phyloP scores from a whole-genome alignment of 2,329 filamentous ascomycete genomes.

The Aspergillus aculeatus region DNA sequence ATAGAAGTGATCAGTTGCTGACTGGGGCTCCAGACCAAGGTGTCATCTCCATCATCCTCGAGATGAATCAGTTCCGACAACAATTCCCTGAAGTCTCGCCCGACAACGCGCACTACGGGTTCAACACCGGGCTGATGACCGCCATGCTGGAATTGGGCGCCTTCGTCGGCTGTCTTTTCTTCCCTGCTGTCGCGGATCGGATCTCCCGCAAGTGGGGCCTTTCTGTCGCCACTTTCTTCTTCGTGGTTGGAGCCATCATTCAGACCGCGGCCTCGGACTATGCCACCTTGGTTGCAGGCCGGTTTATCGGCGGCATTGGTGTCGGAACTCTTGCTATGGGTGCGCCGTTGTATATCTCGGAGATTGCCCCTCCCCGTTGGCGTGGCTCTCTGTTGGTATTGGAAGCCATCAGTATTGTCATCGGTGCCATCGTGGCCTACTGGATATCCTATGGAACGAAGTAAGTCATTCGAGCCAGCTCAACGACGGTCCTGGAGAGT shows the following conservation, averaged over 20 bases:
- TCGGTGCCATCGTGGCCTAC: slow-evolving; percentile 27
- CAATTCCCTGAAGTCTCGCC: slow-evolving; percentile 42
- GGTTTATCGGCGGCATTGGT: slow-evolving; percentile 40
- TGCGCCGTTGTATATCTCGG: slow-evolving; percentile 52
- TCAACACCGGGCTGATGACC: slow-evolving; percentile 36
- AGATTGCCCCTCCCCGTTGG: slow-evolving; percentile 38
- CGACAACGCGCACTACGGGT: slow-evolving; percentile 30
- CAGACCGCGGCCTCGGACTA: slow-evolving; percentile 29
- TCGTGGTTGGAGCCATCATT: slow-evolving; percentile 47
- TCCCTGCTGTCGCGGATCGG: slow-evolving; percentile 38
- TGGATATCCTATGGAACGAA: slow-evolving; percentile 51
- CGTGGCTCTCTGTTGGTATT: slow-evolving; percentile 24
- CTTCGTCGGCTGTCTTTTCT: slow-evolving; percentile 39
- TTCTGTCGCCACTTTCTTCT: slow-evolving; percentile 32
- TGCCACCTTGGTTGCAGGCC: slow-evolving; percentile 32
- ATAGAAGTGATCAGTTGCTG: too few species aligned
- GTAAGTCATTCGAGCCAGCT: slow-evolving; percentile 3
- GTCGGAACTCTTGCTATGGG: slow-evolving; percentile 41
- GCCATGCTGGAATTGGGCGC: slow-evolving; percentile 46
- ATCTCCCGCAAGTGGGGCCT: slow-evolving; percentile 46
- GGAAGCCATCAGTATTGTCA: slow-evolving; percentile 25
- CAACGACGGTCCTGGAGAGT: not conserved
- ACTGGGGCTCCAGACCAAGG: too few species aligned
- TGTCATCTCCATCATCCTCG: slow-evolving; percentile 19
- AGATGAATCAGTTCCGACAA: slow-evolving; percentile 49